Evolutionary conservation across 129 eudicot species (phyloP), one percentile per base, ranked within the genome.

Genomic region (Centaurea solstitialis): DNA sequence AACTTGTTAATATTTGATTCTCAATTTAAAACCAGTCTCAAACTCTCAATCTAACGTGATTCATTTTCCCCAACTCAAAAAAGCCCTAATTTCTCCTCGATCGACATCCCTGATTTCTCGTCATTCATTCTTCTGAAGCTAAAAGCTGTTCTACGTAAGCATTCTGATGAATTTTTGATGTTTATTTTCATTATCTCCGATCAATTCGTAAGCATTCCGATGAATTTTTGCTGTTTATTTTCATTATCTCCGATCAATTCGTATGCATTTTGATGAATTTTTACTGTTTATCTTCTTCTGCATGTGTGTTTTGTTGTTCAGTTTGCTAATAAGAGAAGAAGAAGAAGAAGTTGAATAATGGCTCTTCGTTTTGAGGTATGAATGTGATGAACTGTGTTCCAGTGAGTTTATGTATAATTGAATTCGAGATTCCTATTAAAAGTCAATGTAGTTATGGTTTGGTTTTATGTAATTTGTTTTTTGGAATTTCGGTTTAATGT

Each of bases 321-420:
- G 26, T 57, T 26, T 68, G 76, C n/a, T 71, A 41, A 79, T 69
- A 64, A 50, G 45, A 4, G 30, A 4, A 33, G 57, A 73, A 33
- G n/a, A n/a, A n/a, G 20, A 68, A 13, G 40, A 13, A 41, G 47
- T 69, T 62, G 64, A 17, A 53, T 30, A n/a, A 92, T 92, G 97
- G 97, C 97, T 65, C 94, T 92, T 74, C 94, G 92, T 9, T 92
- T 92, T 76, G 94, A 92, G 94, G 94, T 92, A 74, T 10, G 13
- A 64, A 47, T 66, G 45, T 11, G 30, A 21, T 6, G 13, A 64
- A 64, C 21, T 64, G 68, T 7, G 8, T 64, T 64, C n/a, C n/a
- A n/a, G n/a, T n/a, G n/a, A n/a, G n/a, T n/a, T n/a, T n/a, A n/a
- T n/a, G n/a, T n/a, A n/a, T n/a, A n/a, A n/a, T n/a, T n/a, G n/a